These are phyloP conservation scores for Nymphaea colorata DNA, from an alignment of 164 flowering plant species.

Conservation along the genomic window DNA sequence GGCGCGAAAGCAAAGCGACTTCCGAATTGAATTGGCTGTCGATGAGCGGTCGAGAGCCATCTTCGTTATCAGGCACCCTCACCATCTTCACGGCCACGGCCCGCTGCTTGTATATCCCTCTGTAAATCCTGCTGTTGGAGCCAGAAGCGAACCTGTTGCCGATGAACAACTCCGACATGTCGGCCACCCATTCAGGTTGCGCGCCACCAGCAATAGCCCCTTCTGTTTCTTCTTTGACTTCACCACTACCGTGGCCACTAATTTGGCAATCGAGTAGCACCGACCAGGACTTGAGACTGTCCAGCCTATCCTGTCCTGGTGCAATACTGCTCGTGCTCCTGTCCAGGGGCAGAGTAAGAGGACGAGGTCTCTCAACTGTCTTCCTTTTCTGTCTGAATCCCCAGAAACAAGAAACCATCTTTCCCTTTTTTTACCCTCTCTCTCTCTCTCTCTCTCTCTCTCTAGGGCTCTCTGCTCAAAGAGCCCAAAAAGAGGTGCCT, in stretches of 20 bases:
- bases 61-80: conserved; percentile 61
- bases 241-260: neutral
- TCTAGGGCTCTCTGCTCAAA: neutral
- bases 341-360: neutral
- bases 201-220: neutral
- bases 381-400: neutral
- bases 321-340: neutral
- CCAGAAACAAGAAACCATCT: neutral
- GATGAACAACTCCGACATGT: conserved; percentile 84
- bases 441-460: neutral
- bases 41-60: conserved; percentile 49
- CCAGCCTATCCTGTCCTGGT: neutral
- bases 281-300: neutral
- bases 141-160: conserved; percentile 98
- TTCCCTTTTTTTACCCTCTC: neutral
- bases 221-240: neutral
- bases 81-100: conserved; percentile 98
- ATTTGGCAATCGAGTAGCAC: neutral
- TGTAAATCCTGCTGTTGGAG: conserved; percentile 79
- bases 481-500: neutral
- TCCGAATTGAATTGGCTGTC: conserved; percentile 84
- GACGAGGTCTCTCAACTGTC: neutral
- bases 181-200: conserved; percentile 71
- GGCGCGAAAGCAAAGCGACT: conserved; percentile 83
- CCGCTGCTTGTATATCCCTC: conserved; percentile 93